Percentiles rank a stretch among this genome's conserved stretches.
These are phyloP conservation scores for Penicillium paneum DNA, from an alignment of 2,329 filamentous ascomycete species.

Conservation along the genomic window DNA sequence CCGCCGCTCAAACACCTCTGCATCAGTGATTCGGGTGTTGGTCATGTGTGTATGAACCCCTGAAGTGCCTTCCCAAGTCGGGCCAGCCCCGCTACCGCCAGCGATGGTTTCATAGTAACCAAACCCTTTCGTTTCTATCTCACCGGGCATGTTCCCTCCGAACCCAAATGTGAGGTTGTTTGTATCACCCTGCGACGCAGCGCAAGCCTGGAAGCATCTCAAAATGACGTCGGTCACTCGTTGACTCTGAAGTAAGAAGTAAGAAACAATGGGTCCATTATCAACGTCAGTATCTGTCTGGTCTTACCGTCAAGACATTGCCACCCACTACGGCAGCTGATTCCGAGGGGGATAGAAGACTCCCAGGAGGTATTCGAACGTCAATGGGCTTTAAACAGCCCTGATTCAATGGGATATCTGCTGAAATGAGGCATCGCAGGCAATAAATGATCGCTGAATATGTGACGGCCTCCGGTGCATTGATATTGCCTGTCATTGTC, in stretches of 20 bases:
- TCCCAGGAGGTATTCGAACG: constrained; percentile 66
- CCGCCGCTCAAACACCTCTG: constrained; percentile 72
- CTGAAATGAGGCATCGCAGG: constrained; percentile 68
- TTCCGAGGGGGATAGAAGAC: constrained; percentile 68
- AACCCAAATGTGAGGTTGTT: constrained; percentile 57
- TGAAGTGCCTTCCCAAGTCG: constrained; percentile 68
- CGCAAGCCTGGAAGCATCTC: constrained; percentile 70
- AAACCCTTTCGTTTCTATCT: constrained; percentile 45
- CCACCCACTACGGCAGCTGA: constrained; percentile 74
- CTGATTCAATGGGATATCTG: constrained; percentile 79
- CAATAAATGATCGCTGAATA: constrained; percentile 81
- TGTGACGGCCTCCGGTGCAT: constrained; percentile 73
- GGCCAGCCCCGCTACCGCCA: constrained; percentile 70
- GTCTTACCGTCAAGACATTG: constrained; percentile 72
- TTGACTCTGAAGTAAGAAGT: constrained; percentile 15
- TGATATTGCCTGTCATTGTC: constrained; percentile 58
- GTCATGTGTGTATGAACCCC: constrained; percentile 86
- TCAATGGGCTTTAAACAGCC: constrained; percentile 72
- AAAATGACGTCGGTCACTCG: constrained; percentile 63
- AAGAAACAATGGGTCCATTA: neutral
- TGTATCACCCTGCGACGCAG: constrained; percentile 71
- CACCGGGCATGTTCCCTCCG: constrained; percentile 19
- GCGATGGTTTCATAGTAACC: constrained; percentile 83
- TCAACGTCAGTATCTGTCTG: neutral
- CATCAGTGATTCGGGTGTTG: constrained; percentile 78